These are phyloP conservation scores for Kappamyces sp. DNA, from an alignment of 192 early-diverging fungal species.

Conservation along the genomic window DNA sequence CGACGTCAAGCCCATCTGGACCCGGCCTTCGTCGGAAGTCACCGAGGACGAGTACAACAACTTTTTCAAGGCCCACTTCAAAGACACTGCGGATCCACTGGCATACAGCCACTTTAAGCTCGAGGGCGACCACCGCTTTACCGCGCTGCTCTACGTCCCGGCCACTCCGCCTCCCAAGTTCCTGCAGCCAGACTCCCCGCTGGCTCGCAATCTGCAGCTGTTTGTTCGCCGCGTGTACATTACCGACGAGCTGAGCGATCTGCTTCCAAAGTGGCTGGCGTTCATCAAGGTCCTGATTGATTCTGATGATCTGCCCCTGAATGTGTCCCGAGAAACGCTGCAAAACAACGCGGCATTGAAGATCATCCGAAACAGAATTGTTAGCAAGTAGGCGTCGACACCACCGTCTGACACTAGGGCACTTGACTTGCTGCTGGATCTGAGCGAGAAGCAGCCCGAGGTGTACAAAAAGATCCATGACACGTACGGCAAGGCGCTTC, in stretches of 20 bases:
- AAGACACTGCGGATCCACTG: slow-evolving; percentile 67
- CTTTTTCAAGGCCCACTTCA: slow-evolving; percentile 79
- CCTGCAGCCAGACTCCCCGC: slow-evolving; percentile 21
- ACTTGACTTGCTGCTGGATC: slow-evolving; percentile 73
- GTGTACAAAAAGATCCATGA: slow-evolving; percentile 57
- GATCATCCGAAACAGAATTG: slow-evolving; percentile 79
- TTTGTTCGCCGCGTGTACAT: slow-evolving; percentile 97
- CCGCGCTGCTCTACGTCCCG: slow-evolving; percentile 81
- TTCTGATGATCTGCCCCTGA: slow-evolving; percentile 94
- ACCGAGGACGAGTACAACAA: slow-evolving; percentile 76
- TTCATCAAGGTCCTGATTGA: slow-evolving; percentile 94
- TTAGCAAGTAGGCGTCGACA: slow-evolving; percentile 46
- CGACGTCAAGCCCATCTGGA: slow-evolving; percentile 91
- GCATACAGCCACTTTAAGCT: slow-evolving; percentile 84
- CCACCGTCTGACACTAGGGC: slow-evolving; percentile 26
- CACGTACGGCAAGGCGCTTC: slow-evolving; percentile 68
- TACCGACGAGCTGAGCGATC: slow-evolving; percentile 76
- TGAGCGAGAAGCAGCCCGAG: slow-evolving; percentile 48
- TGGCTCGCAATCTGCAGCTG: slow-evolving; percentile 71
- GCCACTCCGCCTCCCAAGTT: slow-evolving; percentile 43
- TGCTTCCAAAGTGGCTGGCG: slow-evolving; percentile 85
- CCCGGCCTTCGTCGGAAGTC: slow-evolving; percentile 71
- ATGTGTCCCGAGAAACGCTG: slow-evolving; percentile 95
- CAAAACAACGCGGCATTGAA: slow-evolving; percentile 79
- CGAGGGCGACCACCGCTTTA: slow-evolving; percentile 91